Base-by-base conservation (phyloP, 1,284 basidiomycete species). In the Laetiporus sulphureus region DNA sequence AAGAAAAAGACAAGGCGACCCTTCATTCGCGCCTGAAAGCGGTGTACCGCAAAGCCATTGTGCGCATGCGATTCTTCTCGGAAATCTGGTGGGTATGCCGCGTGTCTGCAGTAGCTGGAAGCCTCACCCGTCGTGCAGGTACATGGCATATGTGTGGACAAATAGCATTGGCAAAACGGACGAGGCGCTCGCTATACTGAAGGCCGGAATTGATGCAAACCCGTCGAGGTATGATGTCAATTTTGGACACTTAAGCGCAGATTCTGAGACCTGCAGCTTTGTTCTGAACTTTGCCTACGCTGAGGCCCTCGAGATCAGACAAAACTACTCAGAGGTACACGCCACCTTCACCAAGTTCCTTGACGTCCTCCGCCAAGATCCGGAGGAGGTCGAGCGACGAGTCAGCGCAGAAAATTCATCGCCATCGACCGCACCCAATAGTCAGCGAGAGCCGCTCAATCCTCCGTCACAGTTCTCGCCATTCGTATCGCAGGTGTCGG, bases 41-140 rank as follows among this genome's bases (percentile, higher is more conserved):
- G 35, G 90, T 92, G 2, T 92, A 96, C 62, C 75, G 83, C 47
- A 93, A 95, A 65, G 91, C 90, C 1, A 70, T 90, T 49, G 82
- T 91, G 53, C 73, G 85, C 47, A 91, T 98, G 88, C 76, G 94
- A 32, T 99, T 91, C 66, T 98, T 87, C 61, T 83, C 90, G 4
- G 96, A 99, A 61, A 83, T 98, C 36, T 97, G 93, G 94, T 90
- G 50, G 45, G 74, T 61, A 4, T 2, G 32, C 8, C 12, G 13
- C 20, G 16, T 7, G 19, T 33, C 32, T 8, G 18, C 7, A 8
- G 18, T 10, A 8, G 8, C 7, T 8, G 6, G 7, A 22, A 16
- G 16, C 24, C 13, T 25, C 34, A 35, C 19, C 13, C 18, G 42
- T 6, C n/a, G 15, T 1, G 18, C 52, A 92, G 90, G 86, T 94